phyloP scores from a whole-genome alignment of 1,284 basidiomycete genomes.

The Pisolithus thermaeus region DNA sequence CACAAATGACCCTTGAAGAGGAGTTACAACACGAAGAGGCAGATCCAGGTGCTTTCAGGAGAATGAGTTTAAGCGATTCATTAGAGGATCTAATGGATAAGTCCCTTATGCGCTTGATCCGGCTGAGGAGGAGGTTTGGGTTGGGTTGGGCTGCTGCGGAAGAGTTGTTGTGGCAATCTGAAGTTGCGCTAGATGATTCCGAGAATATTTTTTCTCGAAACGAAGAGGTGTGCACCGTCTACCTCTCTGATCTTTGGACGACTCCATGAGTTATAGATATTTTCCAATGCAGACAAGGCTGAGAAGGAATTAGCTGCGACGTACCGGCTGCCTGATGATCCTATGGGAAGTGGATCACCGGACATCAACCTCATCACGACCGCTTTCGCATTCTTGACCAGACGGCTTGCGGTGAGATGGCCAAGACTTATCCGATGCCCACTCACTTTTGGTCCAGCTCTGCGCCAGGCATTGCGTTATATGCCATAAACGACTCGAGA shows the following conservation, averaged over 20 bases:
- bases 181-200: constrained; percentile 39
- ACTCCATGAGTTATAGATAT: constrained; percentile 18
- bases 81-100: constrained; percentile 53
- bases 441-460: constrained; percentile 33
- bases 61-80: constrained; percentile 54
- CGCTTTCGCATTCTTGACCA: constrained; percentile 53
- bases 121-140: constrained; percentile 41
- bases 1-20: constrained; percentile 24
- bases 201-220: constrained; percentile 29
- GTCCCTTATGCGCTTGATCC: constrained; percentile 46
- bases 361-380: constrained; percentile 50
- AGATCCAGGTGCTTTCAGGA: constrained; percentile 35
- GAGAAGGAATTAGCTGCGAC: constrained; percentile 36
- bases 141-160: constrained; percentile 65
- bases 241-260: background rate
- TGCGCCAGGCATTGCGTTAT: constrained; percentile 59
- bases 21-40: constrained; percentile 18
- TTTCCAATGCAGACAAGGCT: constrained; percentile 39
- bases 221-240: constrained; percentile 25
- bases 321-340: constrained; percentile 48
- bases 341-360: constrained; percentile 31
- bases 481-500: constrained; percentile 51
- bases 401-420: constrained; percentile 47
- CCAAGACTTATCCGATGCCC: background rate
- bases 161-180: constrained; percentile 39